A percentile compares a stretch with the other conserved stretches of the same genome.
These are phyloP conservation scores for Teunomyces aglyptinius DNA, from an alignment of 805 yeast species.

Conservation along the genomic window DNA sequence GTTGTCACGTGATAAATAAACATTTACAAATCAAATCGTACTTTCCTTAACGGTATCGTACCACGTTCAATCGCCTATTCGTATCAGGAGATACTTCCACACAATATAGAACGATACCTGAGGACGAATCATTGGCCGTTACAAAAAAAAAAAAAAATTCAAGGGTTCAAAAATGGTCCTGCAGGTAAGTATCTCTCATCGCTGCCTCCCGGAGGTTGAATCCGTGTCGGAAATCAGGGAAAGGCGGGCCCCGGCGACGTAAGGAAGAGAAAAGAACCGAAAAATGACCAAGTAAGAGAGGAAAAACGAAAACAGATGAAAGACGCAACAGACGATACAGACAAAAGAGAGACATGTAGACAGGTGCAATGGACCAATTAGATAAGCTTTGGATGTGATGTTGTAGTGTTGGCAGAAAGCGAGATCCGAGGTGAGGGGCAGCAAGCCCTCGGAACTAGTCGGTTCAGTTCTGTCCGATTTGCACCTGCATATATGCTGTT, in stretches of 20 bases:
- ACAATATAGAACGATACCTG: no score
- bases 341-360: no score
- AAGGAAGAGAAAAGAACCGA: background rate
- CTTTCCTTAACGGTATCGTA: no score
- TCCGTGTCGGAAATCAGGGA: conserved; percentile 4
- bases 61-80: no score
- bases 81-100: no score
- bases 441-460: conserved; percentile 4
- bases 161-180: background rate
- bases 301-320: background rate
- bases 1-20: background rate
- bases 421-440: conserved; percentile 4
- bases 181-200: background rate
- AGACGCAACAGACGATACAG: no score
- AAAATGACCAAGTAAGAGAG: background rate
- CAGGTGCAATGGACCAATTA: no score
- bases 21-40: no score
- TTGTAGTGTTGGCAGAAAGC: background rate
- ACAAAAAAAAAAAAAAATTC: no score
- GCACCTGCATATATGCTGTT: background rate
- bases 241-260: background rate
- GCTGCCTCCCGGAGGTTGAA: background rate
- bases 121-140: no score
- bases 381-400: background rate
- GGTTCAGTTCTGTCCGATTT: conserved; percentile 4